phyloP scores from a whole-genome alignment of 1,284 basidiomycete genomes.

The Cutaneotrichosporon spelunceum region DNA sequence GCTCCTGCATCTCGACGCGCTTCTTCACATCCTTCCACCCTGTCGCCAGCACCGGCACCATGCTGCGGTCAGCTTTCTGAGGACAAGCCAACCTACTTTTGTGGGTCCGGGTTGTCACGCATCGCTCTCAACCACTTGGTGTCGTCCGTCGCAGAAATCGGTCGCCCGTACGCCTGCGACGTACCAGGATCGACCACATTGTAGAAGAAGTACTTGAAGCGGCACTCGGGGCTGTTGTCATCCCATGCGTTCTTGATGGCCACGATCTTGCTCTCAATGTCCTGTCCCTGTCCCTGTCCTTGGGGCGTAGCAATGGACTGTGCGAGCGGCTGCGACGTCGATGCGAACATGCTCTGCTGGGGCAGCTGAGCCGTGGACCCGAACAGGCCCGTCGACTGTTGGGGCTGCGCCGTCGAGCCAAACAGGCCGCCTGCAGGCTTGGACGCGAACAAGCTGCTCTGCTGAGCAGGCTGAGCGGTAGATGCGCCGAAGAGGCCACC shows the following conservation, averaged over 20 bases:
- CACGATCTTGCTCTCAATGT: constrained; percentile 61
- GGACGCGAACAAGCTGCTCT: constrained; percentile 18
- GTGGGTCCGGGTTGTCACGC: constrained; percentile 76
- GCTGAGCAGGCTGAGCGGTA: constrained; percentile 20
- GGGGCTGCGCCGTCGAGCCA: constrained; percentile 14
- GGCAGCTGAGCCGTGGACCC: constrained; percentile 58
- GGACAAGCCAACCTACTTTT: constrained; percentile 57
- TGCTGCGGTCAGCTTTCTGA: constrained; percentile 52
- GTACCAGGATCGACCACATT: constrained; percentile 76
- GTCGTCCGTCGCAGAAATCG: constrained; percentile 69
- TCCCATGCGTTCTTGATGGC: constrained; percentile 70
- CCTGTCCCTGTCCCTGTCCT: constrained; percentile 56
- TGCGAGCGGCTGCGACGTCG: constrained; percentile 12
- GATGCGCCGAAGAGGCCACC: constrained; percentile 51
- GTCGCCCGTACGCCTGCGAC: constrained; percentile 67
- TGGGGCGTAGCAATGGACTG: constrained; percentile 26
- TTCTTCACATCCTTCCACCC: constrained; percentile 79
- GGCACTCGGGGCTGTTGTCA: constrained; percentile 64
- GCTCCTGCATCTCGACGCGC: constrained; percentile 72
- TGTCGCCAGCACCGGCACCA: constrained; percentile 75
- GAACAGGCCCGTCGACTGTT: constrained; percentile 36
- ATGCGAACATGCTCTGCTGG: constrained; percentile 6
- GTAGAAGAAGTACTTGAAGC: constrained; percentile 85
- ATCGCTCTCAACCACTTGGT: constrained; percentile 74
- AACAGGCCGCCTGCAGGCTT: constrained; percentile 10